A percentile compares a stretch with the other conserved stretches of the same genome.
Evolutionary conservation across 345 rosid genomes (phyloP).

Genomic region (Gossypium stocksii): DNA sequence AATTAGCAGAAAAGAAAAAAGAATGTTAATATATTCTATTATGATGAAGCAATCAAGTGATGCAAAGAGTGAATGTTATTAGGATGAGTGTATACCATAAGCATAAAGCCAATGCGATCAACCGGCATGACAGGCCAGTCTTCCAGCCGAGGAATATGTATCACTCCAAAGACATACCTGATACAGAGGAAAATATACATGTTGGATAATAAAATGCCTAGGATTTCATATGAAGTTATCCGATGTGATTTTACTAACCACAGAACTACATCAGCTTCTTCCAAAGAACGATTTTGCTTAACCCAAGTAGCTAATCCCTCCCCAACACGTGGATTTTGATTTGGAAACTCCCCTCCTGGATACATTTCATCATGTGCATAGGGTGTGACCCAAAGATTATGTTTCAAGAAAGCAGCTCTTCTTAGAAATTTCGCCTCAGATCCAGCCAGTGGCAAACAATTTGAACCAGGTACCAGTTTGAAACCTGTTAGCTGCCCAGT

Average conservation of each 20-base stretch:
- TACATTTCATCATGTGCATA: slow-evolving; percentile 51
- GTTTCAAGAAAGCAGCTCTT: slow-evolving; percentile 68
- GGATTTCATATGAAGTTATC: neutral
- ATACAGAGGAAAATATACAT: neutral
- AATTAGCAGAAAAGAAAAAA: neutral
- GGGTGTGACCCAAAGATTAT: slow-evolving; percentile 72
- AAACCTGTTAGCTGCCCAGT: slow-evolving; percentile 70
- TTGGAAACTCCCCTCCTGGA: slow-evolving; percentile 80
- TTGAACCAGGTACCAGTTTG: slow-evolving; percentile 70
- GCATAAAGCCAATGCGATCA: slow-evolving; percentile 63
- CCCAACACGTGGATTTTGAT: slow-evolving; percentile 70
- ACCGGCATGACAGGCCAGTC: slow-evolving; percentile 82
- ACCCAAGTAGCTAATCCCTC: slow-evolving; percentile 80
- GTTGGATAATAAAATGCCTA: neutral
- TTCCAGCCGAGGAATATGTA: slow-evolving; percentile 66
- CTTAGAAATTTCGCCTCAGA: slow-evolving; percentile 61
- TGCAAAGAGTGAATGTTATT: neutral
- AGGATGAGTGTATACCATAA: slow-evolving; percentile 35
- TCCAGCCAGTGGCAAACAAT: slow-evolving; percentile 70
- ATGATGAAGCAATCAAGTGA: neutral
- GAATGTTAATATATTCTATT: neutral
- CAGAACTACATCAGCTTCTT: slow-evolving; percentile 66
- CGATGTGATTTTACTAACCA: slow-evolving; percentile 35
- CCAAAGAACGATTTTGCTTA: slow-evolving; percentile 57
- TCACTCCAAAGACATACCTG: slow-evolving; percentile 74